phyloP scores from a whole-genome alignment of 495 filamentous ascomycete species.

The Emericellopsis terricola region DNA sequence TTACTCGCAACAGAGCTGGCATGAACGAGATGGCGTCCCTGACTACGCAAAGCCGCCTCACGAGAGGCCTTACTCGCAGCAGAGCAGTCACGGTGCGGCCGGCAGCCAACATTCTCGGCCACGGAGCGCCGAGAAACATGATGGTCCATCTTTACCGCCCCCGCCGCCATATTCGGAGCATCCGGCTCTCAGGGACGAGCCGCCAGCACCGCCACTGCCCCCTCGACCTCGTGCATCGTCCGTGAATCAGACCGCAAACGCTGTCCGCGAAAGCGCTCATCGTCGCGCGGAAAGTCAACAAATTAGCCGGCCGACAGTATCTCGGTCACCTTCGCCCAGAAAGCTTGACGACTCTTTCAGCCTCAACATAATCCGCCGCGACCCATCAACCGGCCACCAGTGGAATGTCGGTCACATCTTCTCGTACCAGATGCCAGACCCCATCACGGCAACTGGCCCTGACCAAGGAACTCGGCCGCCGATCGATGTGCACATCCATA shows the following conservation, averaged over 20 bases:
- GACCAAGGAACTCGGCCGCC: slow-evolving; percentile 11
- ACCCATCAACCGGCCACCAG: slow-evolving; percentile 59
- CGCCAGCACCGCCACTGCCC: no score
- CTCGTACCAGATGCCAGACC: slow-evolving; percentile 22
- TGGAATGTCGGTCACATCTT: slow-evolving; percentile 76
- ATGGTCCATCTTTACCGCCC: no score
- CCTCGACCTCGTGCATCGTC: no score
- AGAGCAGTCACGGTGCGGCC: no score
- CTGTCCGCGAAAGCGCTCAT: no score
- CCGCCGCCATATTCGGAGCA: no score
- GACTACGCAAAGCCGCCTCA: neutral
- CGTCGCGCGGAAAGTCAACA: no score
- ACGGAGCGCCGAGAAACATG: no score
- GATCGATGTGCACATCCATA: slow-evolving; percentile 25
- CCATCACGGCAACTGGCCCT: slow-evolving; percentile 4
- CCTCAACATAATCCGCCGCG: slow-evolving; percentile 79
- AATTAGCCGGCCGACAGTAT: no score
- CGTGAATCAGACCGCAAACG: no score
- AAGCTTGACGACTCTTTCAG: slow-evolving; percentile 22
- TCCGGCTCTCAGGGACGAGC: no score
- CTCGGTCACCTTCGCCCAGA: slow-evolving; percentile 6
- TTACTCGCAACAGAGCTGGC: neutral
- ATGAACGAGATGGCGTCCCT: neutral
- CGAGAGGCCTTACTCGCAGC: neutral
- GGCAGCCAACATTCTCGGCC: no score